Evolutionary conservation across 2,329 filamentous ascomycete genomes (phyloP).

Genomic region (Cordyceps cicadae): DNA sequence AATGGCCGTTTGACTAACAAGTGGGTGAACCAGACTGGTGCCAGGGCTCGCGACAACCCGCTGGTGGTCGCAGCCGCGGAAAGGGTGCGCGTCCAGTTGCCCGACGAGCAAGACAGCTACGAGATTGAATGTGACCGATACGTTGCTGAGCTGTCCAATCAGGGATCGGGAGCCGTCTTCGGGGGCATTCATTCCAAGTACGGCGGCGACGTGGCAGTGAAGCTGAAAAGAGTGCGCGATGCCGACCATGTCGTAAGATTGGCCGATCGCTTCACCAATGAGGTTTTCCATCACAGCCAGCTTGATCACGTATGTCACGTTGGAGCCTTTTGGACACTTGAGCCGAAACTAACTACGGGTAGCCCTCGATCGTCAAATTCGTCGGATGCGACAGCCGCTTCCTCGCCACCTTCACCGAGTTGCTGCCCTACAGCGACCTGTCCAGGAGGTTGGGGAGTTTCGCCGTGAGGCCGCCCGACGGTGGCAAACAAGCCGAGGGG

Average conservation of each 20-base stretch:
- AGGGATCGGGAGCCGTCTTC: background rate
- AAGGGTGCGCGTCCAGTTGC: background rate
- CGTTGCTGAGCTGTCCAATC: background rate
- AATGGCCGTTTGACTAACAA: no score
- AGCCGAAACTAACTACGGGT: background rate
- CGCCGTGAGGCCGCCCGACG: no score
- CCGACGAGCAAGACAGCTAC: background rate
- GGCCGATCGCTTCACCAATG: background rate
- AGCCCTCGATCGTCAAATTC: background rate
- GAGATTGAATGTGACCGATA: background rate
- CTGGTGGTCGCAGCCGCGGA: no score
- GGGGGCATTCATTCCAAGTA: background rate
- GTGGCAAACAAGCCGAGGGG: no score
- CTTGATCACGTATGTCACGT: background rate
- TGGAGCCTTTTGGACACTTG: background rate
- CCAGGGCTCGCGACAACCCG: no score
- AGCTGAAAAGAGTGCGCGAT: background rate
- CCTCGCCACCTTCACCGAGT: background rate
- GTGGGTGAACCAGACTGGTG: no score
- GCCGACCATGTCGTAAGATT: background rate
- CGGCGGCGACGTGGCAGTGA: background rate
- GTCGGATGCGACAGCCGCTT: background rate
- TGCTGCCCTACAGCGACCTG: background rate
- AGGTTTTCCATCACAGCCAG: background rate
- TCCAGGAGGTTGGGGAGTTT: no score